These are phyloP conservation scores for Trichocladium antarcticum DNA, from an alignment of 495 filamentous ascomycete species.

Conservation along the genomic window DNA sequence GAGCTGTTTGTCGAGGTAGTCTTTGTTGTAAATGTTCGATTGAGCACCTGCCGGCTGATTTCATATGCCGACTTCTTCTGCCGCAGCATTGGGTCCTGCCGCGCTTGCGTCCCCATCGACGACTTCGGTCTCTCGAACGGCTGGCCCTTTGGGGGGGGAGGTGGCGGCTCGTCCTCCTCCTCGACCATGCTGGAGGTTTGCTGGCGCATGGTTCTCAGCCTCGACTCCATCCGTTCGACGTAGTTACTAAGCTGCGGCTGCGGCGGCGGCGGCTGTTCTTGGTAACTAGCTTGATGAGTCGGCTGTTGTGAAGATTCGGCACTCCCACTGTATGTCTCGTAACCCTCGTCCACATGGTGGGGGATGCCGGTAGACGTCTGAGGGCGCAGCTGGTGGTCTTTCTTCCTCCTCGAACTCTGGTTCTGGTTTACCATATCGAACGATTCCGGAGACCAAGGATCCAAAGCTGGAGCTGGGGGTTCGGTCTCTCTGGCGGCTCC, in stretches of 20 bases:
- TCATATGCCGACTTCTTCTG: slow-evolving; percentile 78
- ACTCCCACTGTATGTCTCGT: slow-evolving; percentile 41
- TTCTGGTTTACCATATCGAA: slow-evolving; percentile 53
- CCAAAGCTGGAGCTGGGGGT: slow-evolving; percentile 45
- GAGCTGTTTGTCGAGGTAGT: slow-evolving; percentile 69
- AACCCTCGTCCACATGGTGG: slow-evolving; percentile 43
- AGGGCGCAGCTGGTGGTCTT: slow-evolving; percentile 40
- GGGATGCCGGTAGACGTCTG: slow-evolving; percentile 63
- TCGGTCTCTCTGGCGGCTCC: slow-evolving; percentile 46
- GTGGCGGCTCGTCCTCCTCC: slow-evolving; percentile 41
- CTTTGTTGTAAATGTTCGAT: slow-evolving; percentile 74
- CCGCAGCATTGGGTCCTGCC: slow-evolving; percentile 28
- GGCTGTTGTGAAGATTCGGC: slow-evolving; percentile 34
- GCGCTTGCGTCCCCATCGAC: slow-evolving; percentile 31
- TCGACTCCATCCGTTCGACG: slow-evolving; percentile 77
- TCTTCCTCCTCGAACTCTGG: slow-evolving; percentile 31
- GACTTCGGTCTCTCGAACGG: slow-evolving; percentile 41
- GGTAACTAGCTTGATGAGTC: slow-evolving; percentile 30
- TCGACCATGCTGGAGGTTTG: slow-evolving; percentile 39
- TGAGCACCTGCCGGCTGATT: slow-evolving; percentile 55
- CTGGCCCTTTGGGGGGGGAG: slow-evolving; percentile 52
- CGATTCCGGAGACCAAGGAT: slow-evolving; percentile 86
- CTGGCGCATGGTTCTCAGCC: slow-evolving; percentile 59
- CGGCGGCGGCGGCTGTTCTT: slow-evolving; percentile 47
- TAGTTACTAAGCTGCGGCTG: slow-evolving; percentile 69